Evolutionary conservation across 257 asterid genomes (phyloP).

Genomic region (Ocimum tenuiflorum): DNA sequence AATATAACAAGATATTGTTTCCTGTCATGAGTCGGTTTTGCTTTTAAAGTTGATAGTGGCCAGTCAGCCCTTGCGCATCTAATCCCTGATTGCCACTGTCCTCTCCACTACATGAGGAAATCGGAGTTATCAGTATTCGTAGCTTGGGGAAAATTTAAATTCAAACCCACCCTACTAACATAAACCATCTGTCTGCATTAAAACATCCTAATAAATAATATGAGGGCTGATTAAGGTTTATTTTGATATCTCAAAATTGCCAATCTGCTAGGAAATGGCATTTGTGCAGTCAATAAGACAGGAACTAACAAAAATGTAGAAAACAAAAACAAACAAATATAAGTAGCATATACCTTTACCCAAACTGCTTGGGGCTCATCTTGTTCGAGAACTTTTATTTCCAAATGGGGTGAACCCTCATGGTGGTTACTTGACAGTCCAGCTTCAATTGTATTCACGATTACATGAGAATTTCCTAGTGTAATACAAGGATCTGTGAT

Average conservation of each 20-base stretch:
- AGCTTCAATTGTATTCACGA: constrained; percentile 35
- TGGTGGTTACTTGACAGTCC: constrained; percentile 32
- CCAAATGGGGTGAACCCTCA: constrained; percentile 39
- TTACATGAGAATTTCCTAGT: constrained; percentile 26
- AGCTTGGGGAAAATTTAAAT: not conserved
- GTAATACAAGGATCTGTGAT: constrained; percentile 32
- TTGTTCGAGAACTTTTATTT: constrained; percentile 43
- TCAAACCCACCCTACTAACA: not conserved
- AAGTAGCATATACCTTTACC: constrained; percentile 66
- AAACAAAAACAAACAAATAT: not conserved
- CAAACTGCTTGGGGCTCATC: constrained; percentile 85
- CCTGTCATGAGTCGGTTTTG: constrained; percentile 93
- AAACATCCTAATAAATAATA: not conserved
- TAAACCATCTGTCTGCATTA: not conserved
- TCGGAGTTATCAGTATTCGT: constrained; percentile 16
- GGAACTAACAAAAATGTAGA: not conserved
- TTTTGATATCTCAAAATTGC: not conserved
- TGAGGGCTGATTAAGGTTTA: not conserved
- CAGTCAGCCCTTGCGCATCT: constrained; percentile 88
- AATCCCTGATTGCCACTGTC: constrained; percentile 97
- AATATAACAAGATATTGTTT: constrained; percentile 87
- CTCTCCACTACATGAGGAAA: constrained; percentile 73
- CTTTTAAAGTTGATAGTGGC: constrained; percentile 84
- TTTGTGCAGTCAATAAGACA: not conserved
- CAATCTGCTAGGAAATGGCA: not conserved